Evolutionary conservation across 305 asterid genomes (phyloP).

Genomic region (Fraxinus velutina): DNA sequence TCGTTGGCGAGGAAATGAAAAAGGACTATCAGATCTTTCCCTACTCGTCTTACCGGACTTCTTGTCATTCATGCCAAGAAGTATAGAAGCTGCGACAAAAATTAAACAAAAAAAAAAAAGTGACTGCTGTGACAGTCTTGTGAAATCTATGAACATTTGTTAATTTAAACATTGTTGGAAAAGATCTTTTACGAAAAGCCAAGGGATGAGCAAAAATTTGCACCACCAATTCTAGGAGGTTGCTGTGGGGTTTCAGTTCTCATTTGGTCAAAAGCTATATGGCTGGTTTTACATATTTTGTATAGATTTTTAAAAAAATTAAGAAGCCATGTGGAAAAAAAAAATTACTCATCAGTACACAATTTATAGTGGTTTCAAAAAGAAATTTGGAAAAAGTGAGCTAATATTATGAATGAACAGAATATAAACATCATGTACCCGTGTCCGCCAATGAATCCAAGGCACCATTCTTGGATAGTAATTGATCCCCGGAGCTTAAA

Average conservation of each 20-base stretch:
- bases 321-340: background rate
- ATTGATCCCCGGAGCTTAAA: slow-evolving; percentile 48
- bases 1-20: slow-evolving; percentile 76
- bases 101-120: background rate
- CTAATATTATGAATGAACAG: background rate
- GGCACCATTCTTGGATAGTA: slow-evolving; percentile 42
- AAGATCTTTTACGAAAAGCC: background rate
- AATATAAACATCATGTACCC: slow-evolving; percentile 38
- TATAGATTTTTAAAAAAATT: background rate
- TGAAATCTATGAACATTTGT: background rate
- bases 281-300: background rate
- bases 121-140: background rate
- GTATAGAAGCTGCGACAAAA: slow-evolving; percentile 54
- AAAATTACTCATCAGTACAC: background rate
- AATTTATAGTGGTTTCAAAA: background rate
- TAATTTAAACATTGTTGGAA: background rate
- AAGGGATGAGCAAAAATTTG: background rate
- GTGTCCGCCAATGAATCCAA: slow-evolving; percentile 58
- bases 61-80: slow-evolving; percentile 54
- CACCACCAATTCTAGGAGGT: background rate
- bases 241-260: background rate
- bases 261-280: background rate
- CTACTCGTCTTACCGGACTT: slow-evolving; percentile 52
- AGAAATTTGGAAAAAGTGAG: background rate
- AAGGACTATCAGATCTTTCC: slow-evolving; percentile 79